Base-by-base conservation (phyloP, 257 asterid genomes). In the Gentiana straminea region DNA sequence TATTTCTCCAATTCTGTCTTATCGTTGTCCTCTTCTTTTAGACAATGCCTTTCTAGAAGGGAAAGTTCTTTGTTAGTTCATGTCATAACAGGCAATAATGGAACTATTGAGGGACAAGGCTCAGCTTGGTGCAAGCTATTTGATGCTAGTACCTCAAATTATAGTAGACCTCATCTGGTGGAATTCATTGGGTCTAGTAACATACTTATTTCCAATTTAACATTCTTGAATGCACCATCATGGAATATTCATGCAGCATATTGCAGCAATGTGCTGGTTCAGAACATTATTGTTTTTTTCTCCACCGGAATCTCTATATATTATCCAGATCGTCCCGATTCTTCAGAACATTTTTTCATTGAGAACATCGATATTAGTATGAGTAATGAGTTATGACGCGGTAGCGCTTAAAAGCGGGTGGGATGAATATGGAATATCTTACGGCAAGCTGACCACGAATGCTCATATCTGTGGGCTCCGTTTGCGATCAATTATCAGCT, bases 81-180 rank as follows among this genome's bases (percentile, higher is more conserved):
- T n/a, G n/a, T n/a, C n/a, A n/a, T n/a, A n/a, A n/a, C 57, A 93
- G 99, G 99, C 51, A 86, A 93, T 60, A 89, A 86, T 64, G 99
- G 97, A 58, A 93, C 95, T 46, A 84, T 93, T 36, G 92, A 93
- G 47, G 99, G 99, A 15, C 99, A 89, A 55, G 99, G 99, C 54
- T 82, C 82, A 1, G 68, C 86, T 55, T 93, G 99, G 99, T 93
- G 99, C 97, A 87, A 93, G 53, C 73, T 62, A 65, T 49, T 74
- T 45, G 73, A 58, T 49, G 34, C 70, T 38, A 84, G 75, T 73
- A 65, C 89, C 54, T 76, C 89, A 54, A 89, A 93, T 70, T 79
- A 89, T 76, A 93, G 96, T 51, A 75, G 97, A 54, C 99, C 99
- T 0, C 94, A 86, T 72, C 73, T 89, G 35, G 86, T 93, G 24